Base-by-base conservation (phyloP, 2,329 filamentous ascomycete genomes). In the Aspergillus novofumigatus region DNA sequence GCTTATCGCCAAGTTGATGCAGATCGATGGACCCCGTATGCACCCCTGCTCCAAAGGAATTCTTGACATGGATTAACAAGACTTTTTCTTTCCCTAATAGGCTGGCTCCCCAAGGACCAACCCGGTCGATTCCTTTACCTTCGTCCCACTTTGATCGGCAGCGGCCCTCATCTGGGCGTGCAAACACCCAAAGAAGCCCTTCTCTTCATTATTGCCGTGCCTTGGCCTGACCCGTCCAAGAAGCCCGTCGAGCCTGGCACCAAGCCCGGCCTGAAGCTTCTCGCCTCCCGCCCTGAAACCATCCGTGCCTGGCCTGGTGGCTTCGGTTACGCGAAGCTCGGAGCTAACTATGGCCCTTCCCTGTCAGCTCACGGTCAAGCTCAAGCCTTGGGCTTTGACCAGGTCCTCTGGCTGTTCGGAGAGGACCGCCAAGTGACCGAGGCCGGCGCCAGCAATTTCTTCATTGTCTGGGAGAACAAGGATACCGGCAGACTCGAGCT, bases 401-500 rank as follows among this genome's bases (percentile, higher is more conserved):
- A 97, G 81, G 88, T 97, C 55, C 83, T 97, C n/a, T 97, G 92
- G 92, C 82, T 97, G 52, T 94, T 96, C 68, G 91, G 91, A 1
- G 75, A 84, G 44, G 82, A 93, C 65, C 84, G 84, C 53, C 84
- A 85, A 70, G 92, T 95, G 62, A 97, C 92, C 2, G 92, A 97
- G 78, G 92, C 92, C 2, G 92, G 92, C 4, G 92, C 91, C 11
- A 90, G 86, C 68, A 97, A 97, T 77, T 96, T 96, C 78, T 96
- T 97, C 69, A 80, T 96, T 7, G 79, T 96, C 11, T 92, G 89
- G 90, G 83, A 68, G 44, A 72, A 72, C 55, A 66, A 81, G 70
- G 83, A 87, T 65, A 75, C 72, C 0, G 86, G 83, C 7, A 82
- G 80, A 66, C 69, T 83, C 25, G 82, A 94, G 78, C 80, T 97